A percentile compares a stretch with the other conserved stretches of the same genome.
Conservation (phyloP, 306 rosid species). For the Herpetospermum pedunculosum region DNA sequence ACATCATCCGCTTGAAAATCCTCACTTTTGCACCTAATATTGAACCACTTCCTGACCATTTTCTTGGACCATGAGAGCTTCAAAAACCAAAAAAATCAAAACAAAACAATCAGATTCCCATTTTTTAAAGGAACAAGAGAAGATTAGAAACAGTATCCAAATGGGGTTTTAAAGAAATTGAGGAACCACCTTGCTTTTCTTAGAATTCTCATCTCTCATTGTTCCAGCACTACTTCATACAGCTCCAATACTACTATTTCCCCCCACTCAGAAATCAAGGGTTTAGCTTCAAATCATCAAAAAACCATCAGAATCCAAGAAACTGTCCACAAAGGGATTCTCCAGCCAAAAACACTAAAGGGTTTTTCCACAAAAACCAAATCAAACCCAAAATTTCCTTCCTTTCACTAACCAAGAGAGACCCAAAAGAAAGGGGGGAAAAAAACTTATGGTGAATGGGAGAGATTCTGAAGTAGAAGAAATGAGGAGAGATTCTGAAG, state of each 20-base stretch:
- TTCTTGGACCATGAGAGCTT: slow-evolving; percentile 99
- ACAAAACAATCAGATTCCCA: slow-evolving; percentile 29
- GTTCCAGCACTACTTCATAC: slow-evolving; percentile 62
- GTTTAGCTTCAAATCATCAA: slow-evolving; percentile 18
- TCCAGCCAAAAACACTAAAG: background rate
- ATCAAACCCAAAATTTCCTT: slow-evolving; percentile 10
- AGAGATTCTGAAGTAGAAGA: slow-evolving; percentile 71
- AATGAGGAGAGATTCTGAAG: slow-evolving; percentile 84
- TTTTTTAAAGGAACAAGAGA: background rate
- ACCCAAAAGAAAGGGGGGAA: slow-evolving; percentile 28
- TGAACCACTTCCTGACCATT: slow-evolving; percentile 96
- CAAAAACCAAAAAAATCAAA: slow-evolving; percentile 26
- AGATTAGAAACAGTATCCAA: slow-evolving; percentile 15
- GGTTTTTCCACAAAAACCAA: background rate
- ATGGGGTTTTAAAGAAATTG: slow-evolving; percentile 18
- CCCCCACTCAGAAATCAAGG: slow-evolving; percentile 18
- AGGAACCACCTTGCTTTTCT: slow-evolving; percentile 67
- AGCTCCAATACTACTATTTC: slow-evolving; percentile 21
- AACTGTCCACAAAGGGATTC: background rate
- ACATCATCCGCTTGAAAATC: slow-evolving; percentile 63
- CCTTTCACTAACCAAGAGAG: slow-evolving; percentile 22
- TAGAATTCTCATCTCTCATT: slow-evolving; percentile 84
- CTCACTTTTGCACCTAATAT: slow-evolving; percentile 76
- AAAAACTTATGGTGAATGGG: slow-evolving; percentile 56
- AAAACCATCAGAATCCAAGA: slow-evolving; percentile 3